Conservation (phyloP, 306 rosid genomes). For the Quercus agrifolia region DNA sequence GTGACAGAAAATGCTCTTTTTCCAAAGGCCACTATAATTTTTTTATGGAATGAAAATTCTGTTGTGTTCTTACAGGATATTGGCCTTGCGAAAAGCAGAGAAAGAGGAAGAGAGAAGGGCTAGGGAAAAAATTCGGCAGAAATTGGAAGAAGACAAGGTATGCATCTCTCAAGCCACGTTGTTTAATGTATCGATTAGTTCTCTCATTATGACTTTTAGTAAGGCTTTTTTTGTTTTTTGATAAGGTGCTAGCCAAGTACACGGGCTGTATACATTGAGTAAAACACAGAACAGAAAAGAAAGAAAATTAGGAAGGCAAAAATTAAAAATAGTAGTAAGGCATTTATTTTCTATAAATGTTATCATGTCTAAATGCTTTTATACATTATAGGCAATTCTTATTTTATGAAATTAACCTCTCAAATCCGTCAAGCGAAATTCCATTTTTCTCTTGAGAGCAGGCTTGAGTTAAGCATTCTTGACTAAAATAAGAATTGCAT, state of each 20-base stretch:
- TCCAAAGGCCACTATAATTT: neutral
- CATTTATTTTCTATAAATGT: neutral
- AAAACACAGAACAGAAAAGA: no score
- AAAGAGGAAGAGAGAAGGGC: constrained; percentile 96
- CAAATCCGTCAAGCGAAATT: neutral
- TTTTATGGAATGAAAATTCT: constrained; percentile 6
- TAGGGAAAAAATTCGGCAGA: constrained; percentile 87
- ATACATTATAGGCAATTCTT: neutral
- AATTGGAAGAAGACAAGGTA: constrained; percentile 97
- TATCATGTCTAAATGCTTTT: neutral
- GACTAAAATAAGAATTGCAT: no score
- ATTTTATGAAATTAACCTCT: neutral
- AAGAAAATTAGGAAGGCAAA: no score
- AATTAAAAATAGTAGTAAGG: neutral
- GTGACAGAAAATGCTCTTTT: neutral
- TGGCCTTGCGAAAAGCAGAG: constrained; percentile 94
- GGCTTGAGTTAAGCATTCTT: neutral
- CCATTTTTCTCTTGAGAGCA: neutral
- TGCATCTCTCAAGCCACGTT: constrained; percentile 1
- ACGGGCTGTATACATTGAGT: no score
- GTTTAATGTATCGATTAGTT: neutral
- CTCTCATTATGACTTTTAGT: neutral
- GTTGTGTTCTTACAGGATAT: constrained; percentile 48
- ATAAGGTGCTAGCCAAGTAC: no score
- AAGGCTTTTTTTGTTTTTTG: neutral